Conservation (phyloP, 768 basidiomycete genomes). For the Lentinula raphanica region DNA sequence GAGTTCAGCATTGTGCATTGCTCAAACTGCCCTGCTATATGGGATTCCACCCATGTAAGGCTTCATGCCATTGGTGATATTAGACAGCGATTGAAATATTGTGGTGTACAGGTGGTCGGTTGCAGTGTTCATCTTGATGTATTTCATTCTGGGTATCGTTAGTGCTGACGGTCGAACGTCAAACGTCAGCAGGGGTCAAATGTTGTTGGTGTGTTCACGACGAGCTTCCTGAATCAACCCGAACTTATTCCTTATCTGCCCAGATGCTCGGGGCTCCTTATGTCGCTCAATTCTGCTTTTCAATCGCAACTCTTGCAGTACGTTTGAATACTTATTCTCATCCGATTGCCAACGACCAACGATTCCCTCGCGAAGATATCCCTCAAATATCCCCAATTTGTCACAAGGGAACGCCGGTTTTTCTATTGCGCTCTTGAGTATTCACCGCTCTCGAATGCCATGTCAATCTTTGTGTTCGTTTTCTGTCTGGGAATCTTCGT, state of each 20-base stretch:
- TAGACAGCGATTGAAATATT: neutral
- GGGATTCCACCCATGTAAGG: conserved; percentile 36
- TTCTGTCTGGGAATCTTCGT: conserved; percentile 24
- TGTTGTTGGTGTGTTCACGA: conserved; percentile 18
- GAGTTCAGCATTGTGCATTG: conserved; percentile 32
- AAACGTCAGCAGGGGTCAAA: conserved; percentile 13
- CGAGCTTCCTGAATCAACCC: neutral
- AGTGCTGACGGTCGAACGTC: conserved; percentile 13
- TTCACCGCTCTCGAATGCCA: conserved; percentile 10
- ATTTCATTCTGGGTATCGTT: conserved; percentile 23
- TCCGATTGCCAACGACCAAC: neutral
- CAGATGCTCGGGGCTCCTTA: conserved; percentile 34
- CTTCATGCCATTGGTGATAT: neutral
- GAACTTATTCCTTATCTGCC: neutral
- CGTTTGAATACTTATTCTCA: conserved; percentile 5
- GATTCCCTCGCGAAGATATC: conserved; percentile 14
- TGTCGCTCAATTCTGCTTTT: conserved; percentile 23
- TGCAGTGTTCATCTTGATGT: conserved; percentile 30
- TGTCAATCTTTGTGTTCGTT: conserved; percentile 14
- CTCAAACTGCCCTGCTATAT: conserved; percentile 37
- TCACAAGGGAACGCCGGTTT: conserved; percentile 17
- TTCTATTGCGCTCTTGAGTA: conserved; percentile 28
- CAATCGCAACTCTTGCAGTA: conserved; percentile 24
- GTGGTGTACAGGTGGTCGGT: conserved; percentile 27
- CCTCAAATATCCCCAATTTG: conserved; percentile 19